Conservation (phyloP, 371 early-diverging fungal genomes). For the Mucor piriformis region DNA sequence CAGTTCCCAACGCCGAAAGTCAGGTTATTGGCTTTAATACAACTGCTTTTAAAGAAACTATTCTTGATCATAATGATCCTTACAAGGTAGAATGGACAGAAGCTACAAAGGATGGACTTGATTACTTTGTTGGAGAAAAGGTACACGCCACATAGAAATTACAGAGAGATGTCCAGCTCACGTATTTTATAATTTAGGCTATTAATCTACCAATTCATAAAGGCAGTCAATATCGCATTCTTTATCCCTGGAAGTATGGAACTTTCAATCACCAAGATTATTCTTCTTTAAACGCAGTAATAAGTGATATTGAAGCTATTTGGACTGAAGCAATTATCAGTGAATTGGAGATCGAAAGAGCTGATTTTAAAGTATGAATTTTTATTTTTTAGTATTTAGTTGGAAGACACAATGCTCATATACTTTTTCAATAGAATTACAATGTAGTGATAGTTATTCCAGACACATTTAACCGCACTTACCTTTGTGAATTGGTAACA, state of each 20-base stretch:
- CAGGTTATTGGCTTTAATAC: constrained; percentile 78
- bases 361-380: constrained; percentile 55
- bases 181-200: constrained; percentile 20
- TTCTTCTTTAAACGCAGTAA: constrained; percentile 58
- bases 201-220: constrained; percentile 42
- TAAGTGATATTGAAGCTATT: constrained; percentile 78
- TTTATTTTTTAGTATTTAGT: background rate
- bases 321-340: constrained; percentile 73
- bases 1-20: constrained; percentile 72
- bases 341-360: constrained; percentile 70
- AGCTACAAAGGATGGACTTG: constrained; percentile 24
- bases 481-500: constrained; percentile 65
- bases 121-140: constrained; percentile 68
- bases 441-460: constrained; percentile 81
- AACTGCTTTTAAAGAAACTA: constrained; percentile 64
- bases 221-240: constrained; percentile 42
- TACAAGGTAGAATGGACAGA: constrained; percentile 87
- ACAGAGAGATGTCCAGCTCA: background rate
- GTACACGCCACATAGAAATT: constrained; percentile 27
- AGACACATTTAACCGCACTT: constrained; percentile 67
- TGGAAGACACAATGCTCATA: background rate
- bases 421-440: constrained; percentile 48
- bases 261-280: constrained; percentile 79
- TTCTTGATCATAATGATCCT: constrained; percentile 90
- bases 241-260: constrained; percentile 76